phyloP scores from a whole-genome alignment of 495 filamentous ascomycete species.

The Penicillium cataractarum region DNA sequence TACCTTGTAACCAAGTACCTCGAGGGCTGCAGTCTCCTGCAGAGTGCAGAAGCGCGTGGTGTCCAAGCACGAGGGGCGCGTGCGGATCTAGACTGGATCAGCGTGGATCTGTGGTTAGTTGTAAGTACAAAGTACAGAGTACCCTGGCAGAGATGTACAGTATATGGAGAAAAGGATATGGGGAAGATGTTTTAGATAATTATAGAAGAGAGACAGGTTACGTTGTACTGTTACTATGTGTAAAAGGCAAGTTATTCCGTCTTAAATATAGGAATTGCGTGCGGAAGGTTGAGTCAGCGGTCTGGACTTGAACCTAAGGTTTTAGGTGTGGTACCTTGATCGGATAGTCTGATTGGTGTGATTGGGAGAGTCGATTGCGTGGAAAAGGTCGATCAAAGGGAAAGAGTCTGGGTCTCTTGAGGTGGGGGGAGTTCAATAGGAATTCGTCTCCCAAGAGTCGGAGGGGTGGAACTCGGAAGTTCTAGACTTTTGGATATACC shows the following conservation, averaged over 20 bases:
- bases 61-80: neutral
- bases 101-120: neutral
- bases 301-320: slow-evolving; percentile 12
- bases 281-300: slow-evolving; percentile 17
- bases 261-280: neutral
- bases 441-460: neutral
- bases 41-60: neutral
- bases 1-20: neutral
- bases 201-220: slow-evolving; percentile 7
- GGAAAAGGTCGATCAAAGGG: neutral
- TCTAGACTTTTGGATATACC: neutral
- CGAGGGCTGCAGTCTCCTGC: neutral
- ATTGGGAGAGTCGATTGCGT: neutral
- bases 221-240: neutral
- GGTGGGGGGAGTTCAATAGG: neutral
- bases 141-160: neutral
- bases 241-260: neutral
- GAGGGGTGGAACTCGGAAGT: neutral
- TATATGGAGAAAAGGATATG: neutral
- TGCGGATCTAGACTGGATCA: slow-evolving; percentile 3
- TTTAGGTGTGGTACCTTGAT: neutral
- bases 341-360: neutral
- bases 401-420: neutral
- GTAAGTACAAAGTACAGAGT: too few species aligned
- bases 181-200: neutral